These are phyloP conservation scores for Carex scoparia DNA, from an alignment of 176 grass and related monocot genomes.

Conservation along the genomic window DNA sequence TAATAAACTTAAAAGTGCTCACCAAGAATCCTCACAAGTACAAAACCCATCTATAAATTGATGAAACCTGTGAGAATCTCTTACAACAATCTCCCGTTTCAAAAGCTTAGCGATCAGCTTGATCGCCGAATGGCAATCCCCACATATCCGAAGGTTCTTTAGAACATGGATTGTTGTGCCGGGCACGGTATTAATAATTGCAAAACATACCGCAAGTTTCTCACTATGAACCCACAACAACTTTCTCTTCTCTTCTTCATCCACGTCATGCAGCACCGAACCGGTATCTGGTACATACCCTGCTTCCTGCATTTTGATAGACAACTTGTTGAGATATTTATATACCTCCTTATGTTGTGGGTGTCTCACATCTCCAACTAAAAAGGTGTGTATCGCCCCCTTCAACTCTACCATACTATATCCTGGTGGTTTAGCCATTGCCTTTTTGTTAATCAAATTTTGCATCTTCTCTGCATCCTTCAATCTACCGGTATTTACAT, in stretches of 20 bases:
- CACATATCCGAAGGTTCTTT: slow-evolving; percentile 83
- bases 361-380: slow-evolving; percentile 77
- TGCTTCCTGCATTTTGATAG: slow-evolving; percentile 60
- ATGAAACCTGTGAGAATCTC: slow-evolving; percentile 80
- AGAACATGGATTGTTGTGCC: slow-evolving; percentile 73
- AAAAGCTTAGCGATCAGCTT: slow-evolving; percentile 69
- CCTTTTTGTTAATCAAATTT: slow-evolving; percentile 59
- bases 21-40: slow-evolving; percentile 87
- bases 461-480: slow-evolving; percentile 65
- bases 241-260: slow-evolving; percentile 87
- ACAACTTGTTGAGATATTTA: slow-evolving; percentile 71
- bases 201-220: slow-evolving; percentile 90
- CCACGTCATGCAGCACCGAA: slow-evolving; percentile 72
- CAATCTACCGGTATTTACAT: slow-evolving; percentile 78
- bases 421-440: slow-evolving; percentile 71
- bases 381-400: slow-evolving; percentile 75
- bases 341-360: slow-evolving; percentile 70
- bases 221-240: slow-evolving; percentile 72
- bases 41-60: slow-evolving; percentile 79
- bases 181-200: slow-evolving; percentile 54
- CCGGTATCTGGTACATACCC: slow-evolving; percentile 80
- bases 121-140: slow-evolving; percentile 72
- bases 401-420: slow-evolving; percentile 80
- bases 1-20: slow-evolving; percentile 12
- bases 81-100: slow-evolving; percentile 60